Evolutionary conservation across 1,284 basidiomycete genomes (phyloP).

Genomic region (Thecaphora frezii): DNA sequence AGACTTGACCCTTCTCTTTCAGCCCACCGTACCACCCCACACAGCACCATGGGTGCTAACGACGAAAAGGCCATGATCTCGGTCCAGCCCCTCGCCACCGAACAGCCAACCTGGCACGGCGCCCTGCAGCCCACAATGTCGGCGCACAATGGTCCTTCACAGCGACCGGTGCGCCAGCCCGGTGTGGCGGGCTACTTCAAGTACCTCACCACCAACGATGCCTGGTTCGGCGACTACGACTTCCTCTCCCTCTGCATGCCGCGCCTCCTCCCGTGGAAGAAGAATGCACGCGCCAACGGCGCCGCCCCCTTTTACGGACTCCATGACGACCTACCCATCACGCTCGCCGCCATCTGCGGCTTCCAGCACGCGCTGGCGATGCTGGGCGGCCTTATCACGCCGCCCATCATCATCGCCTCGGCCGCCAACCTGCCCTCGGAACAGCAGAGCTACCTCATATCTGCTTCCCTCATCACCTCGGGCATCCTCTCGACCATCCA

Average conservation of each 20-base stretch:
- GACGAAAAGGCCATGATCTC: conserved; percentile 1
- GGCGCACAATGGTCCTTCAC: neutral
- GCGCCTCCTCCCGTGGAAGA: conserved; percentile 38
- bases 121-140: neutral
- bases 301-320: conserved; percentile 48
- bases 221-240: conserved; percentile 46
- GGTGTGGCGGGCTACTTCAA: neutral
- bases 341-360: conserved; percentile 38
- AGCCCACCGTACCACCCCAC: too few species aligned
- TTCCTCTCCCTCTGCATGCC: conserved; percentile 43
- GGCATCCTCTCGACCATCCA: conserved; percentile 75
- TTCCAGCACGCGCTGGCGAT: conserved; percentile 79
- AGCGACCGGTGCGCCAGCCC: neutral
- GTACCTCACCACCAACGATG: conserved; percentile 20
- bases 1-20: too few species aligned
- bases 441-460: conserved; percentile 76
- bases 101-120: neutral
- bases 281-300: conserved; percentile 11
- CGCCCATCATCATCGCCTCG: conserved; percentile 69
- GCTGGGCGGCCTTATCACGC: conserved; percentile 74
- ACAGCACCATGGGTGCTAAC: neutral
- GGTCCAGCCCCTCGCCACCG: neutral
- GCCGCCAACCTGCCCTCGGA: conserved; percentile 51
- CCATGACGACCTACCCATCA: conserved; percentile 41
- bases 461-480: conserved; percentile 71